These are phyloP conservation scores for Cylindrodendrum hubeiense DNA, from an alignment of 2,329 filamentous ascomycete species.

Conservation along the genomic window DNA sequence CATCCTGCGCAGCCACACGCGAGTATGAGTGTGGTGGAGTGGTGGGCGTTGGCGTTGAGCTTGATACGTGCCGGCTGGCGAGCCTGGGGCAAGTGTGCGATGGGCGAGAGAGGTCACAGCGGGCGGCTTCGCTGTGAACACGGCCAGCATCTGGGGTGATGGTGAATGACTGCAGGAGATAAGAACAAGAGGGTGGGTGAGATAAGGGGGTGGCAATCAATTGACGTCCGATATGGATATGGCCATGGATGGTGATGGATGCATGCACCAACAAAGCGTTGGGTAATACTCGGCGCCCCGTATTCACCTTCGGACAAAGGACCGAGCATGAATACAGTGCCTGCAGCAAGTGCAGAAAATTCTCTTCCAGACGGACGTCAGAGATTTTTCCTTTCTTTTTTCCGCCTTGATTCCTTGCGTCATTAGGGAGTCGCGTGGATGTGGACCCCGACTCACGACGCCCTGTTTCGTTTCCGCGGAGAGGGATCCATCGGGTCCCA, in stretches of 20 bases:
- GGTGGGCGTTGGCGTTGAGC: slow-evolving; percentile 6
- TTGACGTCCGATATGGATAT: neutral
- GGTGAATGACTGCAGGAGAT: neutral
- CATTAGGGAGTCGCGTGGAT: slow-evolving; percentile 10
- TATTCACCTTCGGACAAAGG: neutral
- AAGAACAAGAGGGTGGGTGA: slow-evolving; percentile 8
- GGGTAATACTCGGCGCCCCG: too few species aligned
- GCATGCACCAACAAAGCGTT: neutral
- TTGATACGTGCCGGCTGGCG: slow-evolving; percentile 21
- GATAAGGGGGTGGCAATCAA: slow-evolving; percentile 5
- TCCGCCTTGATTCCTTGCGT: slow-evolving; percentile 4
- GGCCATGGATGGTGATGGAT: neutral
- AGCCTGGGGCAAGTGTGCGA: neutral
- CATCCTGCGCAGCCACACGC: neutral
- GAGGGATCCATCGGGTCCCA: slow-evolving; percentile 7
- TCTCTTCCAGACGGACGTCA: slow-evolving; percentile 3
- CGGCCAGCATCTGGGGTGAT: slow-evolving; percentile 11
- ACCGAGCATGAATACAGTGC: neutral
- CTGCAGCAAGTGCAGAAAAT: slow-evolving; percentile 16
- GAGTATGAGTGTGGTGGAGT: slow-evolving; percentile 2
- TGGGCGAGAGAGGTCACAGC: neutral
- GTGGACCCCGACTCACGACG: slow-evolving; percentile 2
- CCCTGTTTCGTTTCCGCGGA: slow-evolving; percentile 9
- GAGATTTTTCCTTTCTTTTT: slow-evolving; percentile 7
- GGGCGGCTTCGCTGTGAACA: neutral